Conservation (phyloP, 768 basidiomycete species). For the Suillus decipiens region DNA sequence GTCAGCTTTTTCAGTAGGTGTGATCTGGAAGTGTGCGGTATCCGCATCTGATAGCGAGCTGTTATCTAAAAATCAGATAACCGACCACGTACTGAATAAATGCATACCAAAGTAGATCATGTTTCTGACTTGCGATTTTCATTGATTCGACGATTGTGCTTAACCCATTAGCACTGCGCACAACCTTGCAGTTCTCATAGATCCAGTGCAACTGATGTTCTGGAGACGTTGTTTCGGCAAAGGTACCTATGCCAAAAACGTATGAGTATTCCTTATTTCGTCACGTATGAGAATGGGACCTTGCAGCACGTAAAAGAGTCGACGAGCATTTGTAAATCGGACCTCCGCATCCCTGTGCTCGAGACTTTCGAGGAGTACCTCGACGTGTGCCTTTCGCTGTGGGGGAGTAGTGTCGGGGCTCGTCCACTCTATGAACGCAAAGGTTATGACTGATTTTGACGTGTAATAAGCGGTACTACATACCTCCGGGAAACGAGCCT, state of each 20-base stretch:
- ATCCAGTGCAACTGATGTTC: conserved; percentile 97
- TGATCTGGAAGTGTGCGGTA: conserved; percentile 68
- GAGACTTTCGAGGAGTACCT: conserved; percentile 80
- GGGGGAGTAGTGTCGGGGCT: conserved; percentile 51
- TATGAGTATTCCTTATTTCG: conserved; percentile 14
- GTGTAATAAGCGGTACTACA: conserved; percentile 21
- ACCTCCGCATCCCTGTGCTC: conserved; percentile 85
- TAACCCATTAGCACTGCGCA: conserved; percentile 82
- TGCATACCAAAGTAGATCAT: conserved; percentile 76
- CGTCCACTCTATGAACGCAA: conserved; percentile 69
- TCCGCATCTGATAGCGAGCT: conserved; percentile 80
- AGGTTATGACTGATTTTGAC: conserved; percentile 8
- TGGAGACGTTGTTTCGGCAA: conserved; percentile 86
- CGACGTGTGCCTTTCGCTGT: conserved; percentile 72
- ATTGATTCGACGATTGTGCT: conserved; percentile 82
- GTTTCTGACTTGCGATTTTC: conserved; percentile 86
- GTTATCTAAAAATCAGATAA: conserved; percentile 16
- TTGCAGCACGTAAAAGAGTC: conserved; percentile 90
- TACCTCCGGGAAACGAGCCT: conserved; percentile 78
- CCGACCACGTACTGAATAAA: not conserved
- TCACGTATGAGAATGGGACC: conserved; percentile 45
- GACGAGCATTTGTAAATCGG: conserved; percentile 83
- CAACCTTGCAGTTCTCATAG: conserved; percentile 88
- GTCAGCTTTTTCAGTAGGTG: conserved; percentile 69
- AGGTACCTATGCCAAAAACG: conserved; percentile 60